Conservation (phyloP, 148 eudicot genomes). For the Vaccinium myrtillus region DNA sequence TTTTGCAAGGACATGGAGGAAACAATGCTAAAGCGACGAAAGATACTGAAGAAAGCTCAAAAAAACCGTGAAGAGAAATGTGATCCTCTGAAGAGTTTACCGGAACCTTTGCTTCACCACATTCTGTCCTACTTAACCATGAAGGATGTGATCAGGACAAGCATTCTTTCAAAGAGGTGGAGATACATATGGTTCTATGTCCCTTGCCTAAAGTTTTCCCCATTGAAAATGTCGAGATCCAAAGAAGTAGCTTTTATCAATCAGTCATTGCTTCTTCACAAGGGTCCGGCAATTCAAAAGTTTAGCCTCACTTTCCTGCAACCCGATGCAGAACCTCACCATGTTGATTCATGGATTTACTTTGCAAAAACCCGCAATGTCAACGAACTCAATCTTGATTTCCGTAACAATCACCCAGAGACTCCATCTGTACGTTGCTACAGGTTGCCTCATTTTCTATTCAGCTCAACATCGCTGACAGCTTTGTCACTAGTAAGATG, state of each 20-base stretch:
- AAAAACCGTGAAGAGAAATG: neutral
- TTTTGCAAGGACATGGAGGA: neutral
- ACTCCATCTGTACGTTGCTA: too few species aligned
- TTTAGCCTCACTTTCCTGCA: neutral
- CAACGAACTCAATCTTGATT: neutral
- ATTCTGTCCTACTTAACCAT: conserved; percentile 5
- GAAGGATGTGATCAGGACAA: conserved; percentile 10
- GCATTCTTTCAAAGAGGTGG: conserved; percentile 12
- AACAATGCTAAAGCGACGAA: neutral
- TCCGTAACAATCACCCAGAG: neutral
- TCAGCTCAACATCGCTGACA: neutral
- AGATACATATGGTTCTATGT: neutral
- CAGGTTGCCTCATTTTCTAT: neutral
- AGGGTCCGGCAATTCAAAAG: neutral
- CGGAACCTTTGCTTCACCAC: conserved; percentile 6
- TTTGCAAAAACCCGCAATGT: neutral
- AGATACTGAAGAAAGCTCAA: neutral
- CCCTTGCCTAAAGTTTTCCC: conserved; percentile 5
- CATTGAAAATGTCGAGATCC: neutral
- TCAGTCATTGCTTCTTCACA: neutral
- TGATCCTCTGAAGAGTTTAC: neutral
- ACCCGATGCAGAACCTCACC: neutral
- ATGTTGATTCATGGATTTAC: neutral
- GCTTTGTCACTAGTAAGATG: neutral
- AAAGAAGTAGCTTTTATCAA: neutral